Conservation (phyloP, 2,329 filamentous ascomycete genomes). For the Epichloe sibirici region DNA sequence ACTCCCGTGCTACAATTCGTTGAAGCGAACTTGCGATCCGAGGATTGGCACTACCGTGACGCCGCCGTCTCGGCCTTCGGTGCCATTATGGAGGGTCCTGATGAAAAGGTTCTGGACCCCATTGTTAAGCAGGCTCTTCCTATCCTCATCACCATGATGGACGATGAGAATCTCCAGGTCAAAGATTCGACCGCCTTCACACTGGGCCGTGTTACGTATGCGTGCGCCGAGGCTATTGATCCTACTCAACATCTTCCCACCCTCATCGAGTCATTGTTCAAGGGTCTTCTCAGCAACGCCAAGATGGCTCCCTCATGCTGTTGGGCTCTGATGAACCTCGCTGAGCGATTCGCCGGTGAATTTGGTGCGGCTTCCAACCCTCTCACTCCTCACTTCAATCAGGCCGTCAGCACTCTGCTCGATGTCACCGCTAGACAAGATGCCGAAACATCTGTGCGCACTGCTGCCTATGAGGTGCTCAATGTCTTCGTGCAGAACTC, state of each 20-base stretch:
- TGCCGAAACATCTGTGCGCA: constrained; percentile 78
- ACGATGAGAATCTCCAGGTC: constrained; percentile 78
- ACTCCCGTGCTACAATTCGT: constrained; percentile 82
- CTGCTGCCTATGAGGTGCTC: constrained; percentile 92
- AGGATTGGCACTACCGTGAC: constrained; percentile 92
- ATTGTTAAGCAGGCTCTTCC: constrained; percentile 92
- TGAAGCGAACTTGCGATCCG: constrained; percentile 75
- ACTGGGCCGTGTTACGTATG: constrained; percentile 89
- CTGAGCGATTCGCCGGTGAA: constrained; percentile 87
- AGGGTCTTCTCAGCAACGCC: constrained; percentile 75
- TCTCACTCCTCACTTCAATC: constrained; percentile 83
- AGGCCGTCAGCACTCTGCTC: constrained; percentile 76
- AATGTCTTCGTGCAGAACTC: constrained; percentile 89
- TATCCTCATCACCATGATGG: constrained; percentile 84
- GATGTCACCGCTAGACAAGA: constrained; percentile 73
- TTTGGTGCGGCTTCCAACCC: constrained; percentile 66
- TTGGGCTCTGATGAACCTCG: constrained; percentile 97
- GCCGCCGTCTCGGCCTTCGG: constrained; percentile 95
- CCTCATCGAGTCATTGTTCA: constrained; percentile 80
- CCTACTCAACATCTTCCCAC: constrained; percentile 69
- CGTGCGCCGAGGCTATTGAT: constrained; percentile 84
- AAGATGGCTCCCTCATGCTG: constrained; percentile 99
- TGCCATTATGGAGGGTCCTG: constrained; percentile 96
- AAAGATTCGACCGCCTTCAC: constrained; percentile 94
- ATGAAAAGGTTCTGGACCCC: constrained; percentile 81